Evolutionary conservation across 169 alveolate species (phyloP).

Genomic region (Eimeria sp.): DNA sequence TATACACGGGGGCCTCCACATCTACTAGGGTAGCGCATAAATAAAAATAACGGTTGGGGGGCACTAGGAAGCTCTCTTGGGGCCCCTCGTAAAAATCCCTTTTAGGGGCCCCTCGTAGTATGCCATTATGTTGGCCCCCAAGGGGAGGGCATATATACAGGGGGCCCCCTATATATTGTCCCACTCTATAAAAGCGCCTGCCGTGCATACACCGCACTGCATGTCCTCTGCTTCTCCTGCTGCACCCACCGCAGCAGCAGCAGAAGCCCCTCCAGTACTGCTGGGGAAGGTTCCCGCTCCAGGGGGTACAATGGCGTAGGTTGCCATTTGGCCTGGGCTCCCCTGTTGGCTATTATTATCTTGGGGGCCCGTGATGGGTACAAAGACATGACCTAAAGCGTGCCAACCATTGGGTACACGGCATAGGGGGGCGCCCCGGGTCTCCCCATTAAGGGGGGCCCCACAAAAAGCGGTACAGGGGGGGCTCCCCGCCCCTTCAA

Average conservation of each 20-base stretch:
- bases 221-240: background rate
- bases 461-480: background rate
- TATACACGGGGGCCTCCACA: no score
- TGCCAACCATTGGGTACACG: constrained; percentile 7
- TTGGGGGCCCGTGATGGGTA: constrained; percentile 32
- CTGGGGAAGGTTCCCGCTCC: background rate
- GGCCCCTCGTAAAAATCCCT: background rate
- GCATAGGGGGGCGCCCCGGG: background rate
- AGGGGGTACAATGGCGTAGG: background rate
- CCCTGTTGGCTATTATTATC: background rate
- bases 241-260: background rate
- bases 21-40: no score
- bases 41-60: background rate
- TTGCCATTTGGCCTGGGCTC: constrained; percentile 2
- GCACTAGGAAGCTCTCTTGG: background rate
- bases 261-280: constrained; percentile 22
- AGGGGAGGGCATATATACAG: background rate
- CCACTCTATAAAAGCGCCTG: constrained; percentile 7
- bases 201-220: constrained; percentile 33
- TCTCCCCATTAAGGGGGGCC: background rate
- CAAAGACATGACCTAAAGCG: background rate
- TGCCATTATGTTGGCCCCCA: background rate
- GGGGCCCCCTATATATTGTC: background rate
- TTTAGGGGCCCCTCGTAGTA: background rate
- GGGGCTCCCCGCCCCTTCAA: background rate